A percentile compares a stretch with the other conserved stretches of the same genome.
Conservation (phyloP, 169 alveolate species). For the Plasmodium billcollinsi region DNA sequence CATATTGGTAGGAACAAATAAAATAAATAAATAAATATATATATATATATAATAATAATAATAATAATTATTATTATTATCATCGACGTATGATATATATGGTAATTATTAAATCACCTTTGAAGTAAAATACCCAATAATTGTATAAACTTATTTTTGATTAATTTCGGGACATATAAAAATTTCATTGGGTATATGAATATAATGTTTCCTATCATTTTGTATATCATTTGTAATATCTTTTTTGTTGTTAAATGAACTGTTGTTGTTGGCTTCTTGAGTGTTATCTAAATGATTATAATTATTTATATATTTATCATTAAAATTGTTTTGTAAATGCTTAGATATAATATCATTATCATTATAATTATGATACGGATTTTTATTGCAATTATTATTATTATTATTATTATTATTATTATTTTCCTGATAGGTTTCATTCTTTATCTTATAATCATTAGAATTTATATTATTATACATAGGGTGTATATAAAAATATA, state of each 20-base stretch:
- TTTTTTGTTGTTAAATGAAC: constrained; percentile 6
- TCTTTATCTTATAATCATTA: neutral
- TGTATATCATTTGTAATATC: constrained; percentile 5
- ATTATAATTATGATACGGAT: neutral
- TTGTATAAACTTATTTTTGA: neutral
- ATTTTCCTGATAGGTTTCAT: neutral
- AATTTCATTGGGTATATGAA: constrained; percentile 40
- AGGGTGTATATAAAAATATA: constrained; percentile 50
- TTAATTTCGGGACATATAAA: constrained; percentile 54
- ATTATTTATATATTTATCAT: constrained; percentile 4
- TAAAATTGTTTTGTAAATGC: neutral
- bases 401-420: neutral
- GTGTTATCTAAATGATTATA: neutral
- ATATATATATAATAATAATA: too few relatives aligned
- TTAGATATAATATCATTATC: neutral
- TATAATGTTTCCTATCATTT: constrained; percentile 6
- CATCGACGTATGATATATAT: too few relatives aligned
- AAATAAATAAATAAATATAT: too few relatives aligned
- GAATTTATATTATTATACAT: constrained; percentile 7
- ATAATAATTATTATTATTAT: too few relatives aligned
- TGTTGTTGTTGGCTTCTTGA: constrained; percentile 4
- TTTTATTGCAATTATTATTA: neutral
- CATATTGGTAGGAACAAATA: too few relatives aligned
- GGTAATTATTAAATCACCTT: too few relatives aligned
- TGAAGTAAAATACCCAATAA: too few relatives aligned